A percentile compares a stretch with the other conserved stretches of the same genome.
Conservation (phyloP, 345 rosid species). For the Rhizophora apiculata region DNA sequence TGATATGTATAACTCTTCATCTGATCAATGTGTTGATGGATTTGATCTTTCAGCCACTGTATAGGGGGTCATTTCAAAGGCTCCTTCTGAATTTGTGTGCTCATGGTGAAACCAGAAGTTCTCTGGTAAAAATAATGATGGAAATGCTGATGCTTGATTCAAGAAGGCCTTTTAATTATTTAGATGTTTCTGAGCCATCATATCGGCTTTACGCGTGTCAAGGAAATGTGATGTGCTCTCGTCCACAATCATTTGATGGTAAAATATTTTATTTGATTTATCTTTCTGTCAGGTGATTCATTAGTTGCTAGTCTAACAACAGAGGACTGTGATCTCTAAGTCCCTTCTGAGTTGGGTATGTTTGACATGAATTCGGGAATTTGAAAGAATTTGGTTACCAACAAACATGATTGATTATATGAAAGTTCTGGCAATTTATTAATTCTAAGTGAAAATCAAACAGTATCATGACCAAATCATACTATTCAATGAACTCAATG, state of each 20-base stretch:
- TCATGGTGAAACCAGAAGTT: slow-evolving; percentile 74
- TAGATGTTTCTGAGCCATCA: slow-evolving; percentile 52
- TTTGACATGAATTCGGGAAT: not conserved
- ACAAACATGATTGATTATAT: no score
- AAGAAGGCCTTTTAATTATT: slow-evolving; percentile 45
- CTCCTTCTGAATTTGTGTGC: slow-evolving; percentile 90
- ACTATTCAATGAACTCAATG: no score
- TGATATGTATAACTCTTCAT: not conserved
- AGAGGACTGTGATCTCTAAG: no score
- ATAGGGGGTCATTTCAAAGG: slow-evolving; percentile 85
- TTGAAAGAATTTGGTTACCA: not conserved
- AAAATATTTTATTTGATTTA: slow-evolving; percentile 18
- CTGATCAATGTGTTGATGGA: slow-evolving; percentile 14
- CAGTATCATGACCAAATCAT: no score
- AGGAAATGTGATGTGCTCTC: slow-evolving; percentile 84
- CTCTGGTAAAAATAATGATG: slow-evolving; percentile 73
- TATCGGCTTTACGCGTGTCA: slow-evolving; percentile 91
- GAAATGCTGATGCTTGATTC: slow-evolving; percentile 83
- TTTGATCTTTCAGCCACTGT: slow-evolving; percentile 63
- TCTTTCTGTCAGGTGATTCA: not conserved
- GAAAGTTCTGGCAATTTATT: no score
- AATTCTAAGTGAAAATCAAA: no score
- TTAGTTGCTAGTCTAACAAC: not conserved
- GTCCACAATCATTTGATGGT: slow-evolving; percentile 87
- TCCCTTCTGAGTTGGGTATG: not conserved